Conservation (phyloP, 1,284 basidiomycete species). For the Kwoniella shivajii region DNA sequence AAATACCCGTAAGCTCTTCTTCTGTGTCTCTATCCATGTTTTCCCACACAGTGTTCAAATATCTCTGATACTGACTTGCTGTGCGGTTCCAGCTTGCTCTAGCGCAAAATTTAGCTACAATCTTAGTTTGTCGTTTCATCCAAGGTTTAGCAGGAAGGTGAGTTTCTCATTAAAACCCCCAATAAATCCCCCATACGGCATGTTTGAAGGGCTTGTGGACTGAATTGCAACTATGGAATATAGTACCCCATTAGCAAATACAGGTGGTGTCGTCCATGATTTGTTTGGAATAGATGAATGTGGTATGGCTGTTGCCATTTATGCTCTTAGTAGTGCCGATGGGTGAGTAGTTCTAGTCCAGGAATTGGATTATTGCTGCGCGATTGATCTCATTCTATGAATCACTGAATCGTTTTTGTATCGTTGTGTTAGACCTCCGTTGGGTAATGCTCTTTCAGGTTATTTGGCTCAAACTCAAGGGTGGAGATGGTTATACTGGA, state of each 20-base stretch:
- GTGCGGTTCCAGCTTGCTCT: constrained; percentile 29
- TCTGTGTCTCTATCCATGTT: too few species aligned
- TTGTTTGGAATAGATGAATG: constrained; percentile 33
- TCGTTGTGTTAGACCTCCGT: constrained; percentile 21
- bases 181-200: background rate
- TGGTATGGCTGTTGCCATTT: constrained; percentile 32
- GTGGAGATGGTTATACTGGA: constrained; percentile 41
- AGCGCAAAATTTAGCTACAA: constrained; percentile 32
- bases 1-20: constrained; percentile 17
- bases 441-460: constrained; percentile 34
- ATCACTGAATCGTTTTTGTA: background rate
- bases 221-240: too few species aligned
- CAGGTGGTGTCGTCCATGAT: constrained; percentile 39
- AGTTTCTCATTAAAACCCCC: background rate
- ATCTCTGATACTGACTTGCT: background rate
- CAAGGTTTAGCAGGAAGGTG: constrained; percentile 41
- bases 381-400: too few species aligned
- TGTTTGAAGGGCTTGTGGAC: too few species aligned
- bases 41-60: too few species aligned
- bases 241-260: constrained; percentile 30
- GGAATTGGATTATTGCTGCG: background rate
- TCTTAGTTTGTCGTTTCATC: constrained; percentile 41
- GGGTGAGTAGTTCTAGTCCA: constrained; percentile 10
- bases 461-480: constrained; percentile 34
- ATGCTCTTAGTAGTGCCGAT: constrained; percentile 31